A percentile compares a stretch with the other conserved stretches of the same genome.
These are phyloP conservation scores for Thoreauomyces humboldtii DNA, from an alignment of 192 early-diverging fungal species.

Conservation along the genomic window DNA sequence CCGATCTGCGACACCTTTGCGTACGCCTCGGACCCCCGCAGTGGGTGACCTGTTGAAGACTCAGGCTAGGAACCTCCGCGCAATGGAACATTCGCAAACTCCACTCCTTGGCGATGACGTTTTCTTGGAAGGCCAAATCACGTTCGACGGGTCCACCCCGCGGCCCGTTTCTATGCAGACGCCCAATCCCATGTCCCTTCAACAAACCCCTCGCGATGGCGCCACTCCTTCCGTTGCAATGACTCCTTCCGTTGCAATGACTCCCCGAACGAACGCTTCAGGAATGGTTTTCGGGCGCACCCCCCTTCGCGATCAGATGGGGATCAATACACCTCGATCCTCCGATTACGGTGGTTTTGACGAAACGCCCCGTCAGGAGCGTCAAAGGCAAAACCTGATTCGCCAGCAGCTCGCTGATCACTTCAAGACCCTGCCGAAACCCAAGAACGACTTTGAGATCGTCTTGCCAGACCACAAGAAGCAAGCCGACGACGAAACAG, in stretches of 20 bases:
- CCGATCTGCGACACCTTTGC: slow-evolving; percentile 43
- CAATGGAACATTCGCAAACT: slow-evolving; percentile 71
- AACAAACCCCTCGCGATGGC: slow-evolving; percentile 10
- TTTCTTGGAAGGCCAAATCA: slow-evolving; percentile 50
- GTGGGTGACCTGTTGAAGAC: slow-evolving; percentile 64
- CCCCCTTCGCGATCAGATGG: slow-evolving; percentile 45
- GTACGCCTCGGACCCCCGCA: slow-evolving; percentile 63
- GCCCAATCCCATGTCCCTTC: slow-evolving; percentile 70
- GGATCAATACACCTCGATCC: slow-evolving; percentile 63
- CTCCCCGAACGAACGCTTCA: not conserved
- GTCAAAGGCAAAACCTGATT: slow-evolving; percentile 51
- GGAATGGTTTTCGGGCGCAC: slow-evolving; percentile 22
- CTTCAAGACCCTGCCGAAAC: slow-evolving; percentile 74
- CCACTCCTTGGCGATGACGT: slow-evolving; percentile 82
- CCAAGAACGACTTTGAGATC: slow-evolving; percentile 92
- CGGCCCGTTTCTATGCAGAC: slow-evolving; percentile 55
- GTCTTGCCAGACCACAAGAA: slow-evolving; percentile 70
- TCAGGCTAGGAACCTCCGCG: slow-evolving; percentile 81
- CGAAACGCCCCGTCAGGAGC: slow-evolving; percentile 71
- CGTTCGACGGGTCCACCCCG: slow-evolving; percentile 65
- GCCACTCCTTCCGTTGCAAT: not conserved
- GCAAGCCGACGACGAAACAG: slow-evolving; percentile 31
- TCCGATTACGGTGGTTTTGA: slow-evolving; percentile 57
- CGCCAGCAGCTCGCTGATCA: slow-evolving; percentile 70
- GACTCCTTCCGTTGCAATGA: slow-evolving; percentile 22